Evolutionary conservation across 1,139 yeast species (phyloP).

Genomic region (Geotrichum klebahnii): DNA sequence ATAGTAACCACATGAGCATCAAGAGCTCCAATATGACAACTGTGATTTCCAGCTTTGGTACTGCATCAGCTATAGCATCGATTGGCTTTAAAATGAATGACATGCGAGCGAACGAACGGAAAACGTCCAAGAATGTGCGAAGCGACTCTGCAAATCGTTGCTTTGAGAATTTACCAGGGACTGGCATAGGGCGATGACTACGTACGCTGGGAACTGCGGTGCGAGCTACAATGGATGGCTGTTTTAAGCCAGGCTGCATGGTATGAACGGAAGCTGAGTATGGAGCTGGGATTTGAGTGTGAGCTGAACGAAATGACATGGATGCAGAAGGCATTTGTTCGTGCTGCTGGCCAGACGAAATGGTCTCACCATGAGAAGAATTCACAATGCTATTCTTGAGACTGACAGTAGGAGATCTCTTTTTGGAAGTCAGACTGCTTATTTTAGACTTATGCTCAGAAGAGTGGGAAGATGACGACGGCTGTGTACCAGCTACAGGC

Average conservation of each 20-base stretch:
- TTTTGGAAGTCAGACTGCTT: too few relatives aligned
- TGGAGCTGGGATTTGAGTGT: too few relatives aligned
- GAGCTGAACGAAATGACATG: neutral
- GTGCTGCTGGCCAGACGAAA: neutral
- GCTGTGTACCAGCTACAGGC: too few relatives aligned
- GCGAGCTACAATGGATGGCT: neutral
- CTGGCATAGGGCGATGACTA: neutral
- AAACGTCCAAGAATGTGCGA: constrained; percentile 24
- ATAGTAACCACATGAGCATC: constrained; percentile 34
- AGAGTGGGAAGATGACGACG: too few relatives aligned
- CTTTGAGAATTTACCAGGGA: too few relatives aligned
- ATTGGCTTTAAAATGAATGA: constrained; percentile 32
- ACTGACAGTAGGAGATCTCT: too few relatives aligned
- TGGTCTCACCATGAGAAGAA: neutral
- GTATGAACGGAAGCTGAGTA: too few relatives aligned
- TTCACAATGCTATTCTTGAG: too few relatives aligned
- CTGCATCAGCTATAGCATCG: constrained; percentile 33
- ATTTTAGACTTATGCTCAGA: too few relatives aligned
- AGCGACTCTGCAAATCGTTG: neutral
- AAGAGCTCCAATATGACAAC: constrained; percentile 35
- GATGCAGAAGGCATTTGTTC: neutral
- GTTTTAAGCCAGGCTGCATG: too few relatives aligned
- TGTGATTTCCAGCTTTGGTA: constrained; percentile 29
- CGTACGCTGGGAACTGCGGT: neutral
- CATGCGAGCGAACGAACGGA: constrained; percentile 30